Evolutionary conservation across 345 rosid genomes (phyloP).

Genomic region (Ceriops tagal): DNA sequence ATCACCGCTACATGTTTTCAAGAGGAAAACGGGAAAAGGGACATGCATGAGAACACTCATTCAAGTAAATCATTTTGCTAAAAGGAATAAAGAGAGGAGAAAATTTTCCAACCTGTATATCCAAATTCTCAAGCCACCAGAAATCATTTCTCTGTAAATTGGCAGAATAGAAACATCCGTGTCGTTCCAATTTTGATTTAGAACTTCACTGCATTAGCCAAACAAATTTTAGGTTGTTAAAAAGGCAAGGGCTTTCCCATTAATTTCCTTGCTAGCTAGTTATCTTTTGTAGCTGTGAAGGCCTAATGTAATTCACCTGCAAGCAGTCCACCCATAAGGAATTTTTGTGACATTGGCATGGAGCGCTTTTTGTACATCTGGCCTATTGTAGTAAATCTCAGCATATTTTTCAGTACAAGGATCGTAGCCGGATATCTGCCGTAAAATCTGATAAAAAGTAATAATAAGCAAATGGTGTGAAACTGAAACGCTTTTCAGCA

Average conservation of each 20-base stretch:
- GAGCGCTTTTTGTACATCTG: constrained; percentile 82
- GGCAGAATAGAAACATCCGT: constrained; percentile 77
- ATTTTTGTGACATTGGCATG: constrained; percentile 74
- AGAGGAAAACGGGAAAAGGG: not conserved
- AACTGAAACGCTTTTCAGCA: no score
- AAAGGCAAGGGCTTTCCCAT: not conserved
- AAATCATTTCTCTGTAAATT: constrained; percentile 77
- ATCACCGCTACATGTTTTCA: constrained; percentile 57
- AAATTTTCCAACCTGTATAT: constrained; percentile 68
- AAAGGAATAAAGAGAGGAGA: no score
- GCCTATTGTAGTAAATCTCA: constrained; percentile 85
- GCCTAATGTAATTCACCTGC: constrained; percentile 50
- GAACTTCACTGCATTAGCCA: constrained; percentile 49
- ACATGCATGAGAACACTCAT: not conserved
- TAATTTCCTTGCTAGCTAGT: not conserved
- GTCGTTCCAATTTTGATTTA: constrained; percentile 94
- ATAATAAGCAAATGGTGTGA: no score
- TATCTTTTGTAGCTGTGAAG: not conserved
- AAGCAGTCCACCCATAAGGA: constrained; percentile 92
- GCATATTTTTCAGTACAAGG: constrained; percentile 99
- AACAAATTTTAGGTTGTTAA: not conserved
- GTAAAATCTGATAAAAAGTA: constrained; percentile 35
- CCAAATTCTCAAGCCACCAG: constrained; percentile 78
- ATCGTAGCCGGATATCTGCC: constrained; percentile 78
- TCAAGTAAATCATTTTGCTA: not conserved